A percentile compares a stretch with the other conserved stretches of the same genome.
Evolutionary conservation across 2,329 filamentous ascomycete species (phyloP).

Genomic region (Zopfia rhizophila): DNA sequence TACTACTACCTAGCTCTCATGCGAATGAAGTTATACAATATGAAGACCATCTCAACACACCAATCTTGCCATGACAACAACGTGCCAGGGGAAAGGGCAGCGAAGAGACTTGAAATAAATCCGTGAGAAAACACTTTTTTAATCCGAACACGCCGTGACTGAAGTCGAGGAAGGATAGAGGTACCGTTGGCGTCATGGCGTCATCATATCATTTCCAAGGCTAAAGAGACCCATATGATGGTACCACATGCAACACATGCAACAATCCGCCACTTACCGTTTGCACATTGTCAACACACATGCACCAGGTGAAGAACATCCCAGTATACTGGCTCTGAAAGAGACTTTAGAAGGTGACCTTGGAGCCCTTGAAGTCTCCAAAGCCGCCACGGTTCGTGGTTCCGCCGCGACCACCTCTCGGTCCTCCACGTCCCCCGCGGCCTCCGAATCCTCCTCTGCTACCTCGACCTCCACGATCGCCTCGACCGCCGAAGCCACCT

Average conservation of each 20-base stretch:
- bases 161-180: no score
- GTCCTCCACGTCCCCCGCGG: constrained; percentile 62
- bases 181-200: no score
- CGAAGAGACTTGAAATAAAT: no score
- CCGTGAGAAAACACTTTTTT: no score
- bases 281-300: neutral
- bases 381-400: constrained; percentile 65
- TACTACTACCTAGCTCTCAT: no score
- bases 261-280: constrained; percentile 1
- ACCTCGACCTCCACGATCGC: constrained; percentile 48
- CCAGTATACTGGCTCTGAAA: no score
- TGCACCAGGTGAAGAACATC: no score
- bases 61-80: no score
- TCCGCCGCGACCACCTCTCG: constrained; percentile 60
- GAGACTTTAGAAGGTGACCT: constrained; percentile 76
- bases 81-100: no score
- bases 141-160: no score
- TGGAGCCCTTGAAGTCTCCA: constrained; percentile 79
- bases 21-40: no score
- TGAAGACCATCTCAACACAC: no score
- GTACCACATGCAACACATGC: constrained; percentile 4
- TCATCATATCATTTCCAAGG: constrained; percentile 4
- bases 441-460: constrained; percentile 59
- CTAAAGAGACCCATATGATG: constrained; percentile 3
- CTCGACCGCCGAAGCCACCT: constrained; percentile 51